Conservation (phyloP, 2,329 filamentous ascomycete genomes). For the Spiromastix sp. region DNA sequence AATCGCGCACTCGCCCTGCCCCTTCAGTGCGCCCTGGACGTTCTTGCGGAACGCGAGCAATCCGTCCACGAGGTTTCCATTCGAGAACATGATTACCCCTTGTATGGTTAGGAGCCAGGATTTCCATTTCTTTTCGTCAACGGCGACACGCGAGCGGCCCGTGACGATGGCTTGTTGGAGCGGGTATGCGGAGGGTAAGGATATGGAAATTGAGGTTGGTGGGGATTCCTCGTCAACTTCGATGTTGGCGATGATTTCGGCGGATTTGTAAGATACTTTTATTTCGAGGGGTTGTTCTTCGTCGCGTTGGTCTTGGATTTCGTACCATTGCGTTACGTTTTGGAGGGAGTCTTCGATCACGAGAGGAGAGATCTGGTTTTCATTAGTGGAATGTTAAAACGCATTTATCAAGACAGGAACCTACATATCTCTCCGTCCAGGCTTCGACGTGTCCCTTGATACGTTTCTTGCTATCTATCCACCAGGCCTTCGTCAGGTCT, state of each 20-base stretch:
- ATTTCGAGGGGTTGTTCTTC: slow-evolving; percentile 48
- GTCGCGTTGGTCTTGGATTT: slow-evolving; percentile 35
- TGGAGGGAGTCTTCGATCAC: slow-evolving; percentile 30
- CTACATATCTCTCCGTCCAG: slow-evolving; percentile 82
- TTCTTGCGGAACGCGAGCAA: slow-evolving; percentile 78
- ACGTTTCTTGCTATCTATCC: slow-evolving; percentile 63
- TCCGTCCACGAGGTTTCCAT: slow-evolving; percentile 79
- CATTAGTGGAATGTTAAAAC: slow-evolving; percentile 1
- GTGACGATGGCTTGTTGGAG: slow-evolving; percentile 67
- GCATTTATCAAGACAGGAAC: slow-evolving; percentile 35
- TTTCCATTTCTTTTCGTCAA: slow-evolving; percentile 86
- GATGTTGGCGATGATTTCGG: slow-evolving; percentile 75
- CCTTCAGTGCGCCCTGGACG: slow-evolving; percentile 77
- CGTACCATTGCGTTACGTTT: slow-evolving; percentile 31
- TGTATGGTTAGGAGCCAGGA: slow-evolving; percentile 81
- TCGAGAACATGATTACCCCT: slow-evolving; percentile 86
- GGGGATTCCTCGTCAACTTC: slow-evolving; percentile 80
- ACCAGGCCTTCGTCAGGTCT: slow-evolving; percentile 74
- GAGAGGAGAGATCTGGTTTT: slow-evolving; percentile 29
- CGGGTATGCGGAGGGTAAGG: slow-evolving; percentile 71
- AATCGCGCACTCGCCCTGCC: slow-evolving; percentile 90
- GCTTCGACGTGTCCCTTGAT: slow-evolving; percentile 71
- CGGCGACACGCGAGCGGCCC: slow-evolving; percentile 71
- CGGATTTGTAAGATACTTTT: slow-evolving; percentile 59
- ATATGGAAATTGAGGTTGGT: slow-evolving; percentile 69